Percentiles rank a stretch among this genome's conserved stretches.
Conservation (phyloP, 495 filamentous ascomycete species). For the Glutinoglossum americanum region DNA sequence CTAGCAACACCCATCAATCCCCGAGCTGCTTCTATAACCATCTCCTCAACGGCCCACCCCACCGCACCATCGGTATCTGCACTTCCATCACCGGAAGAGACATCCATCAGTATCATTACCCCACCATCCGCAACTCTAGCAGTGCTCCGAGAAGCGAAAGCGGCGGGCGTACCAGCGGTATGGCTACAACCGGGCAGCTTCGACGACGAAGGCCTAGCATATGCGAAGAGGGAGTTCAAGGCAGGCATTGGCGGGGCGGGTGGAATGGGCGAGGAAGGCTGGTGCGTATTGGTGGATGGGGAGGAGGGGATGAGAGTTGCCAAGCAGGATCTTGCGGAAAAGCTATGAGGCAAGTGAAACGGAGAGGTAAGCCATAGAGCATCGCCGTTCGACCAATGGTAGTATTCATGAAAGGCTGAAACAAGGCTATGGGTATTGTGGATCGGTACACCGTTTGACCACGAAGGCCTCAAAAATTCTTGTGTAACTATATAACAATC, state of each 20-base stretch:
- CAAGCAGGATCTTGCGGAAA: neutral
- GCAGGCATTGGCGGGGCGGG: slow-evolving; percentile 39
- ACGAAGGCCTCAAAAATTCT: neutral
- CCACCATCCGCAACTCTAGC: slow-evolving; percentile 49
- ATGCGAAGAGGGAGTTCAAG: slow-evolving; percentile 39
- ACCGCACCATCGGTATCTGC: slow-evolving; percentile 42
- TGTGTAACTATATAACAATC: neutral
- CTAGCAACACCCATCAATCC: slow-evolving; percentile 74
- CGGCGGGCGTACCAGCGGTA: slow-evolving; percentile 54
- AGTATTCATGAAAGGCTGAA: neutral
- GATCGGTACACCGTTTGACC: neutral
- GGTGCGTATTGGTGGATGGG: slow-evolving; percentile 6
- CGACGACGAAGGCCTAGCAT: slow-evolving; percentile 47
- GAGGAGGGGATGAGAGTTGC: neutral
- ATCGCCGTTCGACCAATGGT: neutral
- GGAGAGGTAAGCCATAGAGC: neutral
- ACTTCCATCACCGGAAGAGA: slow-evolving; percentile 42
- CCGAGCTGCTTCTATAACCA: slow-evolving; percentile 22
- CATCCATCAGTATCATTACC: slow-evolving; percentile 71
- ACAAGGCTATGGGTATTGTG: neutral
- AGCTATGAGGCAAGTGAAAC: neutral
- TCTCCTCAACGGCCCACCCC: slow-evolving; percentile 25
- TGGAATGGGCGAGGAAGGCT: slow-evolving; percentile 2
- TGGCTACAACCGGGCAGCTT: slow-evolving; percentile 89
- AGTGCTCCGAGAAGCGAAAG: slow-evolving; percentile 58